Percentiles rank a stretch among this genome's conserved stretches.
These are phyloP conservation scores for Aspergillus nomiae DNA, from an alignment of 2,329 filamentous ascomycete species.

Conservation along the genomic window DNA sequence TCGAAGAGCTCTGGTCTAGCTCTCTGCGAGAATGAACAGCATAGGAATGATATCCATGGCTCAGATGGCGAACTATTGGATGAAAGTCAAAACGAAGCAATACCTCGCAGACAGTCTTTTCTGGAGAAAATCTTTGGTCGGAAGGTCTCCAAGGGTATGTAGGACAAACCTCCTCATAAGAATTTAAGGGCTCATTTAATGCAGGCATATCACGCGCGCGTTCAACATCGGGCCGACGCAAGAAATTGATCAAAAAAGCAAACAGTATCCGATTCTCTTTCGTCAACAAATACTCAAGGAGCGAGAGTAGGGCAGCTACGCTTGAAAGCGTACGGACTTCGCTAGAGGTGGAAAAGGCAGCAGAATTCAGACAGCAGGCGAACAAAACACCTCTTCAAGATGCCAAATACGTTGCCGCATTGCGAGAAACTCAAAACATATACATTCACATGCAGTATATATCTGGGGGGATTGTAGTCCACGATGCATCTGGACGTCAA, in stretches of 20 bases:
- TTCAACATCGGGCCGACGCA: slow-evolving; percentile 24
- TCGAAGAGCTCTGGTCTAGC: slow-evolving; percentile 14
- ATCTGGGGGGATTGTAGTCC: slow-evolving; percentile 27
- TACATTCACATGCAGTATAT: slow-evolving; percentile 31
- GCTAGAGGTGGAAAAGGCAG: slow-evolving; percentile 6
- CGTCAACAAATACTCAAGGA: slow-evolving; percentile 24
- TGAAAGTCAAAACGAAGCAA: slow-evolving; percentile 10
- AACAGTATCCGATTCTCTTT: slow-evolving; percentile 34
- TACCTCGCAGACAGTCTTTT: slow-evolving; percentile 25
- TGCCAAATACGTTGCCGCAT: slow-evolving; percentile 18
- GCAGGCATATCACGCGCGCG: slow-evolving; percentile 27
- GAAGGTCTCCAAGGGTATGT: slow-evolving; percentile 27
- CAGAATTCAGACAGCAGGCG: slow-evolving; percentile 11
- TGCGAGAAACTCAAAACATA: slow-evolving; percentile 21
- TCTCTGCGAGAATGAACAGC: slow-evolving; percentile 23
- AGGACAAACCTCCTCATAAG: background rate
- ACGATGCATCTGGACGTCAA: slow-evolving; percentile 33
- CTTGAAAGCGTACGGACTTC: slow-evolving; percentile 18
- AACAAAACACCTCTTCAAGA: slow-evolving; percentile 16
- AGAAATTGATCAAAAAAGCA: slow-evolving; percentile 29
- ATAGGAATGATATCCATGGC: slow-evolving; percentile 8
- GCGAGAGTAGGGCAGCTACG: slow-evolving; percentile 16
- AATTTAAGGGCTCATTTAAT: slow-evolving; percentile 7
- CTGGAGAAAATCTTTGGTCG: slow-evolving; percentile 30
- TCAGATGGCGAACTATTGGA: slow-evolving; percentile 16